Evolutionary conservation across 805 yeast species (phyloP), one percentile per base, ranked within the genome.

Genomic region (Monosporozyma aquatica): DNA sequence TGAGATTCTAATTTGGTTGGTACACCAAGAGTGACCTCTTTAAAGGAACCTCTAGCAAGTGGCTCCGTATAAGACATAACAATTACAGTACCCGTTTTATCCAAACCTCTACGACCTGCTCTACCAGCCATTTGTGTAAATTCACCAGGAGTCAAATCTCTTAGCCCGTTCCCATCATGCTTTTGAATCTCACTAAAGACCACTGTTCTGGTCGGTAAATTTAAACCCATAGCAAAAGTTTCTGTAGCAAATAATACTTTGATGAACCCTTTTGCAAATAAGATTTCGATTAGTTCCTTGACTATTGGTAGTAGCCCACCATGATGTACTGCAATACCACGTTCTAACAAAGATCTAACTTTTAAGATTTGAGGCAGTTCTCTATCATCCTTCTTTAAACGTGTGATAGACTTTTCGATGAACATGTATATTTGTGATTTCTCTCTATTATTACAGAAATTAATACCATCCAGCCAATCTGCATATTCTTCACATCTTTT

Each of bases 121-220:
- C 98, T 76, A 36, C 98, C 98, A 0, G 97, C 89, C 98, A 92
- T 92, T 65, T 90, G 98, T 0, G 97, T 92, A 59, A 90, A 92
- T 61, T 92, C 98, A 42, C 98, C 98, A 0, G 98, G 96, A 8
- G 82, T 71, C 46, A 92, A 69, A 55, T 82, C 76, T 62, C 98
- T 74, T 63, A 86, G 78, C 0, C 75, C 75, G 24, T 79, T 73
- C 37, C 97, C 97, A 58, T 92, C 98, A 60, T 90, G 95, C 57
- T 92, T 92, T 50, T 90, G 69, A 39, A 82, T 67, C 37, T 82
- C 86, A 47, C 87, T 76, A 61, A 92, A 92, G 1, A 90, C 89
- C 27, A 92, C 98, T 0, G 98, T 92, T 66, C 95, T 79, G 0
- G 98, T 90, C 10, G 98, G 98, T 56, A 92, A 69, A 59, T 92